A percentile compares a stretch with the other conserved stretches of the same genome.
Evolutionary conservation across 768 basidiomycete genomes (phyloP).

Genomic region (Suillus placidus): DNA sequence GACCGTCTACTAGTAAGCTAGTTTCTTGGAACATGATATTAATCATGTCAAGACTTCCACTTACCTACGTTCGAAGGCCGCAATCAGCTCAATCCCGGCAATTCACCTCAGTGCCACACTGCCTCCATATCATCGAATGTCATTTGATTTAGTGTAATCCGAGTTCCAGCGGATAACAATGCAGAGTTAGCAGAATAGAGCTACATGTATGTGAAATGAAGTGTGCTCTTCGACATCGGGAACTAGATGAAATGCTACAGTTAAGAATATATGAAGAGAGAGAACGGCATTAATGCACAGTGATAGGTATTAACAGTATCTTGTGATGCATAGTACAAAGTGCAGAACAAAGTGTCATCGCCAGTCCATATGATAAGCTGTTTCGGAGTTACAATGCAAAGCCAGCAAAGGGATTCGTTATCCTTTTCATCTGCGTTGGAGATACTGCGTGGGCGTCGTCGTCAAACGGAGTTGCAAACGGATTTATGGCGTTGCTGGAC

Average conservation of each 20-base stretch:
- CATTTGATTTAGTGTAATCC: slow-evolving; percentile 10
- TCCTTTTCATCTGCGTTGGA: slow-evolving; percentile 43
- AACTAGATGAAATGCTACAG: slow-evolving; percentile 12
- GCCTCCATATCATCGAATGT: background rate
- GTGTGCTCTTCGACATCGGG: background rate
- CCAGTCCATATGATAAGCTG: background rate
- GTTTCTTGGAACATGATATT: too few relatives aligned
- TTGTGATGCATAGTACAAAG: slow-evolving; percentile 6
- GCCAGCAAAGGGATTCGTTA: slow-evolving; percentile 55
- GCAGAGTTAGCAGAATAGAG: slow-evolving; percentile 11
- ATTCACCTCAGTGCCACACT: background rate
- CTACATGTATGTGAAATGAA: slow-evolving; percentile 30
- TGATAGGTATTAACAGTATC: slow-evolving; percentile 13
- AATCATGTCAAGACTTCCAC: too few relatives aligned
- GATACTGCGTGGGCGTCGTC: slow-evolving; percentile 54
- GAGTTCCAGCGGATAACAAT: slow-evolving; percentile 11
- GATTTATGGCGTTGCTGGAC: slow-evolving; percentile 41
- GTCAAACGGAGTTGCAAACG: slow-evolving; percentile 81
- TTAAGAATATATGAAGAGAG: slow-evolving; percentile 11
- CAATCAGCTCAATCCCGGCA: background rate
- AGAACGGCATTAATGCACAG: slow-evolving; percentile 11
- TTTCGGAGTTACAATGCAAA: slow-evolving; percentile 32
- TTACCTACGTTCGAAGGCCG: too few relatives aligned
- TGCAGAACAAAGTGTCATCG: slow-evolving; percentile 17
- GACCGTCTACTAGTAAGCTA: too few relatives aligned